Evolutionary conservation across 331 rosid genomes (phyloP), one percentile per base, ranked within the genome.

Genomic region (Rhamnella rubrinervis): DNA sequence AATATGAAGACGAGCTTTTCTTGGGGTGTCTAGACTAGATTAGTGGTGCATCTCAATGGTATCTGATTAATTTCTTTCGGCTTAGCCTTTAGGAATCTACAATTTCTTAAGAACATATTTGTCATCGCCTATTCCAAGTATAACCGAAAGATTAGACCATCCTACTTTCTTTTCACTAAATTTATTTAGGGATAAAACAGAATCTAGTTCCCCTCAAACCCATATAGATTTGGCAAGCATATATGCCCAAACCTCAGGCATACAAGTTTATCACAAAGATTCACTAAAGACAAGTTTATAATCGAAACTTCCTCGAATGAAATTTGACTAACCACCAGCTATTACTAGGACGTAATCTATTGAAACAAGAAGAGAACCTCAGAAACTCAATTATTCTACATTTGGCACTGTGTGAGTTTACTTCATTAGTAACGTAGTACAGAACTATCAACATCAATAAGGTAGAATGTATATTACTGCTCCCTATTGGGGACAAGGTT

Each of bases 191-290:
- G 51, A 59, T 55, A 63, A 60, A 55, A 66, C 35, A 66, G 88
- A 84, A 84, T 80, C 79, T 4, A 63, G 80, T 67, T 85, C 83
- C 71, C 37, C 75, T 55, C 71, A 53, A 68, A 61, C 75, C 59
- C 39, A 56, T 65, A 71, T 64, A 64, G 28, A 35, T 50, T 71
- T 59, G 59, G 58, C 28, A 40, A 28, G 70, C 56, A 67, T 81
- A 77, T 57, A 77, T 73, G 62, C 76, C 78, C 55, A 57, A 61
- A 49, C 8, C 55, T 8, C 49, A 44, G 35, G 35, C 5, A 31
- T 31, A 31, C 35, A 31, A 31, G 35, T 31, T 4, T 31, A 31
- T 31, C 35, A 31, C 5, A 31, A 31, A 31, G 35, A 31, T 31
- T 31, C 35, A 31, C 35, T 31, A 31, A 12, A 10, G 14, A 8